Evolutionary conservation across 208 protist genomes (phyloP).

Genomic region (Leishmania tarentolae): DNA sequence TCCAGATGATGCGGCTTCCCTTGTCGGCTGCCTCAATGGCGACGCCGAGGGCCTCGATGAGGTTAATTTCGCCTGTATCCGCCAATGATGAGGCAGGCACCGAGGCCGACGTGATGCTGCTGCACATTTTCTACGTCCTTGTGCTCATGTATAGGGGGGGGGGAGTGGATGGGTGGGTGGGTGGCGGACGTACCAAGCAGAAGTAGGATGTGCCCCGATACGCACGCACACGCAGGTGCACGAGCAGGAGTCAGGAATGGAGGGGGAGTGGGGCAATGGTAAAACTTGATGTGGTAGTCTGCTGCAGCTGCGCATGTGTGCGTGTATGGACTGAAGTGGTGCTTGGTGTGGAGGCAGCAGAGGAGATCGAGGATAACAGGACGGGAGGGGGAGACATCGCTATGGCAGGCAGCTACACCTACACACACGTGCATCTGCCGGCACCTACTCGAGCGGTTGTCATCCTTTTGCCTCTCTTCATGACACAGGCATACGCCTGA

Average conservation of each 20-base stretch:
- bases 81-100: not conserved
- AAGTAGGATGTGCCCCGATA: not conserved
- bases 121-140: not conserved
- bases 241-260: not conserved
- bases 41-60: conserved; percentile 47
- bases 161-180: not conserved
- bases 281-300: not conserved
- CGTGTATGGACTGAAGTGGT: not conserved
- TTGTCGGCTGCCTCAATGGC: conserved; percentile 53
- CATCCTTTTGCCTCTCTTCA: not conserved
- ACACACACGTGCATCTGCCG: not conserved
- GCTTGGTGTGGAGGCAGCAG: not conserved
- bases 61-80: conserved; percentile 27
- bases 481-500: not conserved
- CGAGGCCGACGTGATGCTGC: conserved; percentile 2
- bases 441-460: not conserved
- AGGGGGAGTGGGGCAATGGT: not conserved
- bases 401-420: not conserved
- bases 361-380: not conserved
- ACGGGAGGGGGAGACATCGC: not conserved
- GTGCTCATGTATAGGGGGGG: not conserved
- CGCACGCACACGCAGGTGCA: not conserved
- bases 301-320: not conserved
- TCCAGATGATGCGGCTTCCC: conserved; percentile 47
- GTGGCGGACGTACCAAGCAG: not conserved